Evolutionary conservation across 371 early-diverging fungal species (phyloP).

Genomic region (Cokeromyces recurvatus): DNA sequence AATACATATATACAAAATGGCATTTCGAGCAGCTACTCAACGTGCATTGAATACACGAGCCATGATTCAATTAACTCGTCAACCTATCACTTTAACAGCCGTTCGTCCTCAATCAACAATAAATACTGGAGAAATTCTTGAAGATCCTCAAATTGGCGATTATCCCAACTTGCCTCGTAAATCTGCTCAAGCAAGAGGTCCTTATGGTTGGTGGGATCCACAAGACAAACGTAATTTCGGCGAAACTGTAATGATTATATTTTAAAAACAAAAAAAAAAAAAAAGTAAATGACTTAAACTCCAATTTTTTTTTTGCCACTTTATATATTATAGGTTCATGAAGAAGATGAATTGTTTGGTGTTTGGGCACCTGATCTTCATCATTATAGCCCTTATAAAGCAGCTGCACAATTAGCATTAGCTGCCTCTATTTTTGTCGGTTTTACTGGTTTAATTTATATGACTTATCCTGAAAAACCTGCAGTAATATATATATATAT

Average conservation of each 20-base stretch:
- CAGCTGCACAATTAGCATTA: slow-evolving; percentile 44
- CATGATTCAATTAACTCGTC: slow-evolving; percentile 21
- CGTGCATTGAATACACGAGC: slow-evolving; percentile 37
- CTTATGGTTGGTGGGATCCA: slow-evolving; percentile 57
- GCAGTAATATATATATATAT: slow-evolving; percentile 27
- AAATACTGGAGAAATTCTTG: slow-evolving; percentile 35
- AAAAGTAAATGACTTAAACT: no score
- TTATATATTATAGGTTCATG: slow-evolving; percentile 46
- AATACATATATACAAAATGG: slow-evolving; percentile 15
- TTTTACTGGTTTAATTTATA: slow-evolving; percentile 43
- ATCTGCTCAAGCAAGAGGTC: slow-evolving; percentile 53
- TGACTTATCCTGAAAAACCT: slow-evolving; percentile 42
- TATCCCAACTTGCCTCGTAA: slow-evolving; percentile 63
- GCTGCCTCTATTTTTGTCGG: slow-evolving; percentile 33
- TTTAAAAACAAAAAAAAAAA: background rate
- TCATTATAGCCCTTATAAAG: slow-evolving; percentile 50
- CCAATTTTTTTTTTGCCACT: background rate
- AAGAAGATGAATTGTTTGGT: slow-evolving; percentile 60
- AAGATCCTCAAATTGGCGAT: slow-evolving; percentile 63
- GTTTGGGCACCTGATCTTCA: slow-evolving; percentile 65
- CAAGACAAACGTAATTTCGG: slow-evolving; percentile 68
- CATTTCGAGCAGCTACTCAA: slow-evolving; percentile 36
- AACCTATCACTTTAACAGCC: slow-evolving; percentile 24
- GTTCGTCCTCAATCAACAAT: slow-evolving; percentile 46
- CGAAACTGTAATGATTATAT: slow-evolving; percentile 41